phyloP scores from a whole-genome alignment of 208 protist genomes.

The Leishmania mexicana region DNA sequence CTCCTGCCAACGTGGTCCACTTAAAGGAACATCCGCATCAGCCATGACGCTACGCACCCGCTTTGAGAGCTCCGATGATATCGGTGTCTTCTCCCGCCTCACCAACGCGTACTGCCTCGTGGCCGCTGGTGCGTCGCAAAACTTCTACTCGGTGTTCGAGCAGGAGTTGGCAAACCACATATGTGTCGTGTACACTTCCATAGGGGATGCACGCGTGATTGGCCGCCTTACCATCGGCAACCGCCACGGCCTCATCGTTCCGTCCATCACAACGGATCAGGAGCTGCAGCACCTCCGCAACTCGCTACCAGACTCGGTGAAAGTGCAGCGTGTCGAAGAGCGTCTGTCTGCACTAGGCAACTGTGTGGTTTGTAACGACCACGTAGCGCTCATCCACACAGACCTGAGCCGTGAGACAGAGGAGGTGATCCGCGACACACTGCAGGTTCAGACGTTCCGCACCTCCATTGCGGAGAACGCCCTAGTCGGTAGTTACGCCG shows the following conservation, averaged over 20 bases:
- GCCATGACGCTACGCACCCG: conserved; percentile 94
- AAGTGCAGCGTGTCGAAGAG: conserved; percentile 98
- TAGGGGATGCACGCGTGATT: conserved; percentile 96
- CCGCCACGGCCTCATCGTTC: conserved; percentile 98
- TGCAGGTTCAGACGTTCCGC: conserved; percentile 99
- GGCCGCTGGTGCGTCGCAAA: conserved; percentile 95
- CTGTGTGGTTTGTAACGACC: conserved; percentile 99
- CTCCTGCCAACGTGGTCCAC: neutral
- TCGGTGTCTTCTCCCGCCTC: conserved; percentile 99
- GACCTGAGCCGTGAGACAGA: conserved; percentile 99
- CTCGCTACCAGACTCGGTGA: conserved; percentile 97
- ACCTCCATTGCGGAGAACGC: conserved; percentile 98
- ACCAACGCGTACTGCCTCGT: conserved; percentile 99
- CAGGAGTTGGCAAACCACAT: conserved; percentile 98
- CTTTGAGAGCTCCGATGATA: conserved; percentile 99
- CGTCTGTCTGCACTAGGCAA: conserved; percentile 99
- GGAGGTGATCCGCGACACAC: conserved; percentile 99
- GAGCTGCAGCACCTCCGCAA: conserved; percentile 99
- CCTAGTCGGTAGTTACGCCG: conserved; percentile 99
- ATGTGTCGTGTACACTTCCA: conserved; percentile 97
- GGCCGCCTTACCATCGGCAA: conserved; percentile 98
- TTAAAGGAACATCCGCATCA: neutral
- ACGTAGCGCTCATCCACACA: conserved; percentile 99
- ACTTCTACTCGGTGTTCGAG: conserved; percentile 99
- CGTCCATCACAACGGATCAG: conserved; percentile 98